Base-by-base conservation (phyloP, 345 rosid genomes). In the Lepidium didymum region DNA sequence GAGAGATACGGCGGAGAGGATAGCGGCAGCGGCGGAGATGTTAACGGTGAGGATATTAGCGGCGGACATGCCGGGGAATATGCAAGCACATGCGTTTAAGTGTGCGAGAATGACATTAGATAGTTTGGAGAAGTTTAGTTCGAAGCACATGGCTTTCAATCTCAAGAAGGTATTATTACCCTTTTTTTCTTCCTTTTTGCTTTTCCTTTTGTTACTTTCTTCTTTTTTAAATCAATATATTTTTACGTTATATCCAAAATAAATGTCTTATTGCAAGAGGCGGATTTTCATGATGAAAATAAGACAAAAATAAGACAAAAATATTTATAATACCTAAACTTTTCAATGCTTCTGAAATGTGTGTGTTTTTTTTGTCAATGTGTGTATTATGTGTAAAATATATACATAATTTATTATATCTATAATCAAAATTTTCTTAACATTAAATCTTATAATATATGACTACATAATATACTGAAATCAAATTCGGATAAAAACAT, bases 31-130 rank as follows among this genome's bases (percentile, higher is more conserved):
- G 64, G 85, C 78, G 11, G 68, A 86, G 56, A 86, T 92, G 81
- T 85, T 89, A 62, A 91, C 89, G 57, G 95, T 87, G 79, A 92
- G 75, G 83, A 90, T 92, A 25, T 52, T 92, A 79, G 91, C 85
- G 5, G 60, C 82, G 10, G 98, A 92, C 67, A 92, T 92, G 98
- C 91, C 96, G 23, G 92, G 83, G 46, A 83, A 77, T 80, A 92
- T 92, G 98, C 98, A 89, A 63, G 86, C 78, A 31, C 98, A 87
- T 79, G 98, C 96, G 56, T 87, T 92, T 56, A 75, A 87, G 66
- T 89, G 91, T 64, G 92, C 96, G 10, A 82, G 98, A 50, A 77
- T 69, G 63, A 86, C 87, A 21, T 83, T 78, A 25, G 92, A 89
- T 65, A 77, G 86, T 75, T 86, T 83, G 79, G 95, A 87, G 75